Evolutionary conservation across 2,329 filamentous ascomycete genomes (phyloP).

Genomic region (Colletotrichum sp.): DNA sequence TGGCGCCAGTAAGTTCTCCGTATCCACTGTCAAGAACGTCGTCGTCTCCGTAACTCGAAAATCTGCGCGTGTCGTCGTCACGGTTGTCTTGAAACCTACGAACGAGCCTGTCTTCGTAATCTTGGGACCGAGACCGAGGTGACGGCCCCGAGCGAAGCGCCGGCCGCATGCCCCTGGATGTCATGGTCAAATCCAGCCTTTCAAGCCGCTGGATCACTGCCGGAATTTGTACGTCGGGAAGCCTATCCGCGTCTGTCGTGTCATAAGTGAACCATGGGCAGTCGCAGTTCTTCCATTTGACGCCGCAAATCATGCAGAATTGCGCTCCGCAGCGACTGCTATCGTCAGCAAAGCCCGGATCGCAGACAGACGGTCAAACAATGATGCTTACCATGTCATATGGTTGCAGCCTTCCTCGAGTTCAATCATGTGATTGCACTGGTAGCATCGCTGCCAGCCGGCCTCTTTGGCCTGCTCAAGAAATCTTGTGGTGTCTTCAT

Average conservation of each 20-base stretch:
- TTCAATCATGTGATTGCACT: slow-evolving; percentile 77
- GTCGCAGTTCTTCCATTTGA: slow-evolving; percentile 82
- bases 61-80: slow-evolving; percentile 46
- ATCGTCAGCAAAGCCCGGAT: slow-evolving; percentile 13
- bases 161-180: slow-evolving; percentile 19
- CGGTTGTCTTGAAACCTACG: slow-evolving; percentile 51
- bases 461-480: slow-evolving; percentile 68
- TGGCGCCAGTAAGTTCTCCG: slow-evolving; percentile 46
- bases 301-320: slow-evolving; percentile 86
- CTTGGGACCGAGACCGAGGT: slow-evolving; percentile 26
- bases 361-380: background rate
- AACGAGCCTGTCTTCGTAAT: slow-evolving; percentile 50
- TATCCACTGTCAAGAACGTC: slow-evolving; percentile 38
- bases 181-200: background rate
- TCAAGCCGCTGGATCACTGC: slow-evolving; percentile 31
- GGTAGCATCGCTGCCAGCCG: slow-evolving; percentile 79
- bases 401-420: slow-evolving; percentile 85
- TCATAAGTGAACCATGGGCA: slow-evolving; percentile 81
- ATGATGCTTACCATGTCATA: slow-evolving; percentile 76
- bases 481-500: slow-evolving; percentile 69
- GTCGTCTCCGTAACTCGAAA: slow-evolving; percentile 38
- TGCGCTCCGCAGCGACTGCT: slow-evolving; percentile 77
- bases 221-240: slow-evolving; percentile 58
- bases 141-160: slow-evolving; percentile 11
- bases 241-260: slow-evolving; percentile 54